These are phyloP conservation scores for Nyctanthes arbortristis DNA, from an alignment of 257 asterid species.

Conservation along the genomic window DNA sequence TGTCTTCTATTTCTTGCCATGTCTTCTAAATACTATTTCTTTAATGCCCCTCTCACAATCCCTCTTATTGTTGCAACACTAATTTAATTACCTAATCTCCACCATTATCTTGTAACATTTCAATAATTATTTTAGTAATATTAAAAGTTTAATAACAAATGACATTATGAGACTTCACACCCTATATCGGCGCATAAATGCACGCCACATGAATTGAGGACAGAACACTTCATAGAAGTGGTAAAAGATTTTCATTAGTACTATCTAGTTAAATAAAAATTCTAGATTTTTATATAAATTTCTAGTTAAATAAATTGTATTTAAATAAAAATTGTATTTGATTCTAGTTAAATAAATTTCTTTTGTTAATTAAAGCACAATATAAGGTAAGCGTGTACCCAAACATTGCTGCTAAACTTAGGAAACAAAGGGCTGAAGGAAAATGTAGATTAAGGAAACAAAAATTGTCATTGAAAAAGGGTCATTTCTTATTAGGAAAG, in stretches of 20 bases:
- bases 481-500: background rate
- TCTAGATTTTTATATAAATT: too few species aligned
- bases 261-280: too few species aligned
- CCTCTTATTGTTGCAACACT: constrained; percentile 20
- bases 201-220: too few species aligned
- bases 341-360: too few species aligned
- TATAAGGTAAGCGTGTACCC: background rate
- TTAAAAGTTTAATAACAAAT: too few species aligned
- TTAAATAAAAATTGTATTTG: too few species aligned
- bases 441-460: background rate
- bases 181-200: too few species aligned
- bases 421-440: background rate
- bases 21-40: constrained; percentile 27
- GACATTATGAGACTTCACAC: too few species aligned
- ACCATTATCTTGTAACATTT: constrained; percentile 21
- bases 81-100: constrained; percentile 18
- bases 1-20: too few species aligned
- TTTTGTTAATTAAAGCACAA: background rate
- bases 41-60: constrained; percentile 26
- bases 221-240: too few species aligned
- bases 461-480: background rate
- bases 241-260: too few species aligned
- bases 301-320: too few species aligned
- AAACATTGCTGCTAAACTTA: background rate
- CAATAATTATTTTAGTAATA: background rate